Percentiles rank a stretch among this genome's conserved stretches.
phyloP scores from a whole-genome alignment of 768 basidiomycete genomes.

The Psilocybe cubensis region DNA sequence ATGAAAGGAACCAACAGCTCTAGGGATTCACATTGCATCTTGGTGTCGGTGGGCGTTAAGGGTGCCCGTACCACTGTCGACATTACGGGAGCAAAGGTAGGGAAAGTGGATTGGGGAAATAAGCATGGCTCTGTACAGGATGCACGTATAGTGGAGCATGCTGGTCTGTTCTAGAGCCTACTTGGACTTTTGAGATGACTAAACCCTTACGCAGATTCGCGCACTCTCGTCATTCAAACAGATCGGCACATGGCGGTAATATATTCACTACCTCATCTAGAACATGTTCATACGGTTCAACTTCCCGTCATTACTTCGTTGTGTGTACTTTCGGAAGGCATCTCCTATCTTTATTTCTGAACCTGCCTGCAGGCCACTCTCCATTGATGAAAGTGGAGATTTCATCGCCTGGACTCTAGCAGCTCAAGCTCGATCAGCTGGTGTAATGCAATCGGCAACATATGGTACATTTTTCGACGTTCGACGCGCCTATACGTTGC shows the following conservation, averaged over 20 bases:
- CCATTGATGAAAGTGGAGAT: conserved; percentile 57
- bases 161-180: conserved; percentile 46
- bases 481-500: conserved; percentile 50
- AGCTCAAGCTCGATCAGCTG: conserved; percentile 24
- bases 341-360: background rate
- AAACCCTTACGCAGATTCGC: conserved; percentile 39
- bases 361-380: conserved; percentile 32
- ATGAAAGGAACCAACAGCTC: conserved; percentile 18
- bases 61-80: conserved; percentile 60
- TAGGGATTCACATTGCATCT: conserved; percentile 13
- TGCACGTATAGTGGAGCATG: conserved; percentile 60
- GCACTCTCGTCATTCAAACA: conserved; percentile 60
- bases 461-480: conserved; percentile 66
- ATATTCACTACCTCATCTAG: conserved; percentile 68
- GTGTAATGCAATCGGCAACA: conserved; percentile 37
- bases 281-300: conserved; percentile 52
- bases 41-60: conserved; percentile 49
- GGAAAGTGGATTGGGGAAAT: conserved; percentile 65
- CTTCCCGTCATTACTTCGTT: conserved; percentile 34
- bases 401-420: conserved; percentile 50
- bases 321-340: conserved; percentile 28
- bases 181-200: background rate
- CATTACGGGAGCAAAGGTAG: conserved; percentile 67
- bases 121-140: conserved; percentile 54
- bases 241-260: conserved; percentile 50